Base-by-base conservation (phyloP, 352 stramenopile genomes). In the Phytophthora niederhauseri region DNA sequence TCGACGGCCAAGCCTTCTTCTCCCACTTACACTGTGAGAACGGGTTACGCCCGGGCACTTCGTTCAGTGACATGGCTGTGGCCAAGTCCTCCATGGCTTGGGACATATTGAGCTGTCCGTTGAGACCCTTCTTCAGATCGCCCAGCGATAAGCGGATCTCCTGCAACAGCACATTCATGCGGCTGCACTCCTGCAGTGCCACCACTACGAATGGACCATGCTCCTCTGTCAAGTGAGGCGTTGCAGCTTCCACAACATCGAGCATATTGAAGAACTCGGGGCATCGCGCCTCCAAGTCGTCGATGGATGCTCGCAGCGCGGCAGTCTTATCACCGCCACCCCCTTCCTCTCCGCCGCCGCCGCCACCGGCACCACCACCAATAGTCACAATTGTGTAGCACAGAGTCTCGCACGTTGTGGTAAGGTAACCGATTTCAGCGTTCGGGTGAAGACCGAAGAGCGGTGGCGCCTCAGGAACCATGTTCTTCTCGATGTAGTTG, bases 1-100 rank as follows among this genome's bases (percentile, higher is more conserved):
- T 97, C 5, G 89, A 98, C 31, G 93, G 91, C 95, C 95, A 98
- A n/a, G 95, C 93, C 48, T 97, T 95, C 72, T 97, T 98, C 72
- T 98, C 94, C 95, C 95, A 98, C 20, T 90, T 97, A 65, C 96
- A 98, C 68, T 97, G 93, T 50, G 91, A 98, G 72, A 99, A 99
- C 24, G 95, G 92, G 55, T 98, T 99, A 7, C 95, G 84, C 34
- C 92, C 95, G 52, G 95, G 97, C 75, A 98, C 94, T 76, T 99
- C 85, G 75, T 98, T 98, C 19, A 98, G 78, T 9, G 76, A 73
- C 66, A 98, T 96, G 8, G 95, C 94, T 34, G 80, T 97, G 22
- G 89, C 89, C 30, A 98, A 81, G 68, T 98, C 95, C 66, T 98
- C 95, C 93, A 98, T 98, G 6, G 90, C 76, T 61, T 97, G 89